phyloP scores from a whole-genome alignment of 129 eudicot species.

The Arctium minus region DNA sequence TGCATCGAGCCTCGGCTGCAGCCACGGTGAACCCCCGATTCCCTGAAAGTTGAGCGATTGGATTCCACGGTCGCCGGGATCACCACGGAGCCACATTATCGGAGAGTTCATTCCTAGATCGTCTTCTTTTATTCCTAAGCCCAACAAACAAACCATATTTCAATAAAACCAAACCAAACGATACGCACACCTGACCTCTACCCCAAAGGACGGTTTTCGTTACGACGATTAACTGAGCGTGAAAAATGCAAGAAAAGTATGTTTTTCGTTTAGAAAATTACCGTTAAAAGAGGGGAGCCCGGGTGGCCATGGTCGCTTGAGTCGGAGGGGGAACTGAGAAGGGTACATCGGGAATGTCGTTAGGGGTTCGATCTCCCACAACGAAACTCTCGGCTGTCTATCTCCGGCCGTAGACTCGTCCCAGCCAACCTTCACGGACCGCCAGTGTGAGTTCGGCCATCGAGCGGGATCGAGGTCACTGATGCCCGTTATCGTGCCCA shows the following conservation, averaged over 20 bases:
- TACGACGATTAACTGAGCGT: neutral
- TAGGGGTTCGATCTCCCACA: constrained; percentile 93
- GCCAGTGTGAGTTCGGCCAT: constrained; percentile 93
- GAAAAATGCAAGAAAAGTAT: neutral
- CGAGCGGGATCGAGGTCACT: constrained; percentile 76
- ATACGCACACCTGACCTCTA: too few species aligned
- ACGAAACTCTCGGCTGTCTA: constrained; percentile 88
- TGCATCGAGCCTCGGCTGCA: constrained; percentile 77
- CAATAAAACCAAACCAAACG: neutral
- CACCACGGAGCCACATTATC: constrained; percentile 70
- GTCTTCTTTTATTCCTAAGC: constrained; percentile 58
- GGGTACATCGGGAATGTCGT: constrained; percentile 96
- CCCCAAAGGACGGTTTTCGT: neutral
- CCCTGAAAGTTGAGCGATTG: constrained; percentile 80
- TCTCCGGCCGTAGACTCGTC: constrained; percentile 97
- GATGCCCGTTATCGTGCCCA: constrained; percentile 96
- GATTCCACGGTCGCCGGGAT: constrained; percentile 45
- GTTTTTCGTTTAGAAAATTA: constrained; percentile 16
- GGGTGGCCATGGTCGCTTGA: constrained; percentile 91
- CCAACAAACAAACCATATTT: neutral
- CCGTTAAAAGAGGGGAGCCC: constrained; percentile 66
- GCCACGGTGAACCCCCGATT: constrained; percentile 59
- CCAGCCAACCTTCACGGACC: constrained; percentile 97
- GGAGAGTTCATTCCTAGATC: constrained; percentile 71
- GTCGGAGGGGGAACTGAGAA: constrained; percentile 76